These are phyloP conservation scores for Mycena citricolor DNA, from an alignment of 1,284 basidiomycete species.

Conservation along the genomic window DNA sequence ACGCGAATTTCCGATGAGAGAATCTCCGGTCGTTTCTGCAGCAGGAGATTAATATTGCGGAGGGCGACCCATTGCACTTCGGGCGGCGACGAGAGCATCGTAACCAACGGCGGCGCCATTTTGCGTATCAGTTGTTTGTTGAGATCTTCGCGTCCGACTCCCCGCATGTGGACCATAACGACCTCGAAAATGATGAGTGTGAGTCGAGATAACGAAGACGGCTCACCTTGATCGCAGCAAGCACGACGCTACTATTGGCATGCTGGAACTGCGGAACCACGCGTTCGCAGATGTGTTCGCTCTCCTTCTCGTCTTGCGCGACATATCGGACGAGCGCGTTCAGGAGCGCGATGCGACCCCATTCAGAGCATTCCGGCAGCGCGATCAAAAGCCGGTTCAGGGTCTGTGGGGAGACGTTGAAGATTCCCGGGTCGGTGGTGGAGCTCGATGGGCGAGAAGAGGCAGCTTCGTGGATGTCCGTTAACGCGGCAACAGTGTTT, in stretches of 20 bases:
- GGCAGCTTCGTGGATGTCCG: slow-evolving; percentile 87
- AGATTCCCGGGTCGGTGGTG: slow-evolving; percentile 66
- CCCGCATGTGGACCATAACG: slow-evolving; percentile 94
- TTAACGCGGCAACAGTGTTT: slow-evolving; percentile 91
- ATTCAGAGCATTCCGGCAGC: slow-evolving; percentile 97
- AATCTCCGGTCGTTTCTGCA: slow-evolving; percentile 90
- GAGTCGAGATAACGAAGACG: no score
- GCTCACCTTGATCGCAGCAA: slow-evolving; percentile 95
- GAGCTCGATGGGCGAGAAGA: slow-evolving; percentile 52
- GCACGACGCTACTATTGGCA: slow-evolving; percentile 91
- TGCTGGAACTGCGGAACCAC: slow-evolving; percentile 99
- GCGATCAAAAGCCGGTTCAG: slow-evolving; percentile 93
- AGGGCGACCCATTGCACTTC: slow-evolving; percentile 97
- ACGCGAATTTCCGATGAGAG: slow-evolving; percentile 96
- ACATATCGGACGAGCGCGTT: slow-evolving; percentile 85
- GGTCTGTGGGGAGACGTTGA: slow-evolving; percentile 79
- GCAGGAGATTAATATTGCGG: slow-evolving; percentile 93
- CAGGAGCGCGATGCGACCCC: slow-evolving; percentile 94
- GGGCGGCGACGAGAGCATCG: slow-evolving; percentile 73
- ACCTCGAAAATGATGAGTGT: no score
- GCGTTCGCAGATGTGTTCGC: slow-evolving; percentile 97
- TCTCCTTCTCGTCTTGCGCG: slow-evolving; percentile 87
- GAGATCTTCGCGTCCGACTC: slow-evolving; percentile 83
- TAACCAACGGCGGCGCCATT: slow-evolving; percentile 96
- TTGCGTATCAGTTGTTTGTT: slow-evolving; percentile 87